Evolutionary conservation across 768 basidiomycete species (phyloP).

Genomic region (Artomyces pyxidatus): DNA sequence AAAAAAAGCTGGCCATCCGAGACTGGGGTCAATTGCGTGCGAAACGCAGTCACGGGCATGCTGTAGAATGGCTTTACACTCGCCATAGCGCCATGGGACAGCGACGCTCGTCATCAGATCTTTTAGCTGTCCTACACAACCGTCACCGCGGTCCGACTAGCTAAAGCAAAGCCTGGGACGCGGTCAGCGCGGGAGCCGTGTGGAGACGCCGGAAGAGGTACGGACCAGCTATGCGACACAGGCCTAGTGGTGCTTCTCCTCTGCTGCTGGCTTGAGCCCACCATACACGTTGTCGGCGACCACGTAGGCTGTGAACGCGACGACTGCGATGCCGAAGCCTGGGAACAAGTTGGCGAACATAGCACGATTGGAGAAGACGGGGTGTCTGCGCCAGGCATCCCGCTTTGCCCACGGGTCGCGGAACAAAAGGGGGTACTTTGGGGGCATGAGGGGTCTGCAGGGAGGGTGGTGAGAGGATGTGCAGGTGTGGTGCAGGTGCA

Average conservation of each 20-base stretch:
- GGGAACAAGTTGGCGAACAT: slow-evolving; percentile 93
- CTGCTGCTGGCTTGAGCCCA: slow-evolving; percentile 17
- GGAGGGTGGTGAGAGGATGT: slow-evolving; percentile 1
- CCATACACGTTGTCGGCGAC: slow-evolving; percentile 60
- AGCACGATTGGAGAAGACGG: slow-evolving; percentile 77
- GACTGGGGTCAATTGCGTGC: too few relatives aligned
- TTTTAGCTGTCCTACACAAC: too few relatives aligned
- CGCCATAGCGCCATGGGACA: too few relatives aligned
- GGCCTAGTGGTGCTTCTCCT: slow-evolving; percentile 10
- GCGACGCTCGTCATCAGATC: too few relatives aligned
- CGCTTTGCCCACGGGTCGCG: slow-evolving; percentile 93
- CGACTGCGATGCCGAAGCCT: slow-evolving; percentile 88
- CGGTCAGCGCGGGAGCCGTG: too few relatives aligned
- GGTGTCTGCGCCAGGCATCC: slow-evolving; percentile 87
- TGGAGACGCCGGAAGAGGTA: not conserved
- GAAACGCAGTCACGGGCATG: too few relatives aligned
- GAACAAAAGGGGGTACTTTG: slow-evolving; percentile 49
- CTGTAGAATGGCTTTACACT: too few relatives aligned
- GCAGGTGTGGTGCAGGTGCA: not conserved
- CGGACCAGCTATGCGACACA: not conserved
- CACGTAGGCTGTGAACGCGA: slow-evolving; percentile 89
- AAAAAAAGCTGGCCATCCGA: too few relatives aligned
- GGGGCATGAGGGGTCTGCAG: not conserved
- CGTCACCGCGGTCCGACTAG: too few relatives aligned
- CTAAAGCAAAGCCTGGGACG: too few relatives aligned